Conservation (phyloP, 2,329 filamentous ascomycete genomes). For the Colletotrichum viniferum region DNA sequence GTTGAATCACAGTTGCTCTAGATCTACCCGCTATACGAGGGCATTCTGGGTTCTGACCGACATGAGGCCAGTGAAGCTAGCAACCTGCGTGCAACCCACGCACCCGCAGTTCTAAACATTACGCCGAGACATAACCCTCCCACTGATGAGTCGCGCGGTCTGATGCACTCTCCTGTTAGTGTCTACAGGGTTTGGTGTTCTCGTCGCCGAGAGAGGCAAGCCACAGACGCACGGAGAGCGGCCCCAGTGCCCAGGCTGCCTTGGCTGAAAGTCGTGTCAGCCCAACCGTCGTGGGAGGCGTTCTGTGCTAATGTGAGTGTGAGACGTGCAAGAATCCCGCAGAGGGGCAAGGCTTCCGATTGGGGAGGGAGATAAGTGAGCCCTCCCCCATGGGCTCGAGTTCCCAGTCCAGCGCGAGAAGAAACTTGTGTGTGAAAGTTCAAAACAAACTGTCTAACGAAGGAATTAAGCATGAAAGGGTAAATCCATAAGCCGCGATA, state of each 20-base stretch:
- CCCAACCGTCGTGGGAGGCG: background rate
- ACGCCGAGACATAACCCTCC: background rate
- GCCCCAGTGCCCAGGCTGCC: background rate
- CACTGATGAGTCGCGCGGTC: background rate
- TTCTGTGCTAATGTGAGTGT: background rate
- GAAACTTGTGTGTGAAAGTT: background rate
- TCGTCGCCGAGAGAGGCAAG: background rate
- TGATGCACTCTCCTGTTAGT: background rate
- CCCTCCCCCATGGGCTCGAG: background rate
- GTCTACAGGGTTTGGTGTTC: background rate
- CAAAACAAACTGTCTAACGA: background rate
- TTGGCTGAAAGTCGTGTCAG: slow-evolving; percentile 13
- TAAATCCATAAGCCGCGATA: background rate
- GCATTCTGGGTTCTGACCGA: background rate
- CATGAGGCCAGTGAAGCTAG: background rate
- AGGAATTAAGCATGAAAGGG: background rate
- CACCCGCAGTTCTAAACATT: background rate
- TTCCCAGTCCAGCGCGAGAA: background rate
- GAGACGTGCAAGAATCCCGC: background rate
- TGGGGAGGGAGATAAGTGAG: background rate
- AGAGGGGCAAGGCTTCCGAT: background rate
- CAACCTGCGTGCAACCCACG: background rate
- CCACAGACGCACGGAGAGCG: background rate
- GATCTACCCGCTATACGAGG: background rate
- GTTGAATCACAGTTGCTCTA: background rate